Evolutionary conservation across 2,329 filamentous ascomycete genomes (phyloP).

Genomic region (Thielaviopsis euricoi): DNA sequence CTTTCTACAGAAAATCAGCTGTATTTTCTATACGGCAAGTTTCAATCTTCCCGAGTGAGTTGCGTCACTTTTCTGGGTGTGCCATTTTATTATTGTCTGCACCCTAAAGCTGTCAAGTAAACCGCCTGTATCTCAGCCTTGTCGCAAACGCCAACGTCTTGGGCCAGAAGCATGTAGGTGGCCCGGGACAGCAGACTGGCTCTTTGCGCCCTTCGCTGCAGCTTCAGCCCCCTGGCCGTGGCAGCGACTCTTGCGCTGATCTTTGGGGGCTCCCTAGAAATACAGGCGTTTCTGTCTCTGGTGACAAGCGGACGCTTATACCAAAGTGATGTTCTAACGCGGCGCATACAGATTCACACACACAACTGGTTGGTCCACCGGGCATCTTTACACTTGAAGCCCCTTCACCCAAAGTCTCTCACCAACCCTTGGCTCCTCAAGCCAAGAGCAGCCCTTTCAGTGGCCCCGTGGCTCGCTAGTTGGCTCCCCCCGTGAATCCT

Average conservation of each 20-base stretch:
- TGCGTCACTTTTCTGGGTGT: neutral
- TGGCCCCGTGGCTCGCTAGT: no score
- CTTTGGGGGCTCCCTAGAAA: no score
- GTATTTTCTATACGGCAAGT: neutral
- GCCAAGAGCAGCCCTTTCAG: no score
- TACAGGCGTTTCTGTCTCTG: neutral
- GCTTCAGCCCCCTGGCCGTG: neutral
- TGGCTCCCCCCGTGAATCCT: no score
- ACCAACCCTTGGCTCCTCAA: no score
- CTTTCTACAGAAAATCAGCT: neutral
- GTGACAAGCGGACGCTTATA: neutral
- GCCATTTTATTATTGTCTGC: neutral
- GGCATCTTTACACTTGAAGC: neutral
- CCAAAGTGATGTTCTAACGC: neutral
- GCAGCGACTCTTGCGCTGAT: neutral
- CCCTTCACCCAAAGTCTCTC: neutral
- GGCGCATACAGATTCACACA: neutral
- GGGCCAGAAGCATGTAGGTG: neutral
- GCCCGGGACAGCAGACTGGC: neutral
- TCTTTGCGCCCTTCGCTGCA: neutral
- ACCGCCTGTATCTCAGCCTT: constrained; percentile 5
- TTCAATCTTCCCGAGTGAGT: neutral
- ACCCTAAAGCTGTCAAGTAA: neutral
- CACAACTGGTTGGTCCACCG: neutral
- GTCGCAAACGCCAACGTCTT: constrained; percentile 7